A percentile compares a stretch with the other conserved stretches of the same genome.
These are phyloP conservation scores for Pulveroboletus ravenelii DNA, from an alignment of 768 basidiomycete species.

Conservation along the genomic window DNA sequence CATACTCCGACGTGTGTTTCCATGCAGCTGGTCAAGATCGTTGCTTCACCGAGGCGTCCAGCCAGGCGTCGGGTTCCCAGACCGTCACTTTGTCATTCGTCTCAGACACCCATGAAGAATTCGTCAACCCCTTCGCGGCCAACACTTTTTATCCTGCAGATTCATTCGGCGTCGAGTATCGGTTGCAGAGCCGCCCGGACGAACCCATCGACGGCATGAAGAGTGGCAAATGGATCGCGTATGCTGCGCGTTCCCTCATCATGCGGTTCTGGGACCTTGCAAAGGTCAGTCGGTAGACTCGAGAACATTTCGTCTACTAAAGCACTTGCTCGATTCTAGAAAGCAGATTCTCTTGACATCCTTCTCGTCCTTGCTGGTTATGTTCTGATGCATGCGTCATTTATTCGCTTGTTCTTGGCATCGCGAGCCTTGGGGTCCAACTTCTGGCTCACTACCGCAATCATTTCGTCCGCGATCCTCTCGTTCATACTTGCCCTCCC, in stretches of 20 bases:
- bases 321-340: conserved; percentile 39
- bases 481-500: conserved; percentile 84
- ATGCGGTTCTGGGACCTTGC: conserved; percentile 83
- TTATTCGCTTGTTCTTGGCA: conserved; percentile 84
- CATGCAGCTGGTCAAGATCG: conserved; percentile 20
- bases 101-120: conserved; percentile 48
- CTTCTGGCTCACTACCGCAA: conserved; percentile 65
- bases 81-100: conserved; percentile 49
- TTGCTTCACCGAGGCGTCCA: conserved; percentile 41
- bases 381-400: conserved; percentile 92
- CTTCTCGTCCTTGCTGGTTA: conserved; percentile 91
- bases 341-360: conserved; percentile 95
- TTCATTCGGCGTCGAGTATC: conserved; percentile 43
- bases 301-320: not conserved
- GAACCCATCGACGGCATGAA: conserved; percentile 67
- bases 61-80: conserved; percentile 33
- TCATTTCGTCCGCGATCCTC: conserved; percentile 75
- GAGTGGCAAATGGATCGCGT: conserved; percentile 84
- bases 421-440: conserved; percentile 80
- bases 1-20: conserved; percentile 54
- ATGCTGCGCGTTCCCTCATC: conserved; percentile 71
- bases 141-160: conserved; percentile 30
- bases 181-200: conserved; percentile 42
- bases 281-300: conserved; percentile 46
- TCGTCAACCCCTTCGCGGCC: conserved; percentile 37